Conservation (phyloP, 768 basidiomycete species). For the Amanita polypyramis region DNA sequence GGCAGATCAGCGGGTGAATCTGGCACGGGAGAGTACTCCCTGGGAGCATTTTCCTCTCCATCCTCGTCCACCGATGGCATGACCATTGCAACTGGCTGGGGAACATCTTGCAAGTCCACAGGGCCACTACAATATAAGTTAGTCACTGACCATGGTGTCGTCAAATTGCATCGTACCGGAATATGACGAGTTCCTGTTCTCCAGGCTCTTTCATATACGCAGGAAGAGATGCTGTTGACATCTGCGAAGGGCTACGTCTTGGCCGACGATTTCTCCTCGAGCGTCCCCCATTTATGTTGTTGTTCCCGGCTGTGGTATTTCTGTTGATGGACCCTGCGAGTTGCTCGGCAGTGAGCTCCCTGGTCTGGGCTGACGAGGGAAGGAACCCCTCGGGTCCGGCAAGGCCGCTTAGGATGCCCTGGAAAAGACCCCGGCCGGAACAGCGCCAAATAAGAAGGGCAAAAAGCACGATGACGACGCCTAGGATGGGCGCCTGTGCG, state of each 20-base stretch:
- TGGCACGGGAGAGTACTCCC: conserved; percentile 28
- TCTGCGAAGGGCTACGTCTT: conserved; percentile 65
- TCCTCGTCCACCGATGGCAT: conserved; percentile 29
- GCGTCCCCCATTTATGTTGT: conserved; percentile 18
- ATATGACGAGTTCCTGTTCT: conserved; percentile 70
- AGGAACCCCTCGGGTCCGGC: not conserved
- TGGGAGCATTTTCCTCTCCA: conserved; percentile 15
- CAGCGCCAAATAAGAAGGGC: not conserved
- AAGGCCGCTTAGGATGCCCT: not conserved
- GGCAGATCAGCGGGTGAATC: conserved; percentile 31
- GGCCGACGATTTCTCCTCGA: conserved; percentile 31
- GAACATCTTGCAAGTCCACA: conserved; percentile 44
- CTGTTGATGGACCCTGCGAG: conserved; percentile 37
- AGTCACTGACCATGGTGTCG: not conserved
- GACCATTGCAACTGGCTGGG: conserved; percentile 29
- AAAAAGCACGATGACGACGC: not conserved
- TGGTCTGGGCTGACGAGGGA: not conserved
- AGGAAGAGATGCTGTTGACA: conserved; percentile 69
- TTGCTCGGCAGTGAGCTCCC: conserved; percentile 48
- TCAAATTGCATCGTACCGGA: conserved; percentile 22
- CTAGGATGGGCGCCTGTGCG: not conserved
- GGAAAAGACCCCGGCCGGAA: not conserved
- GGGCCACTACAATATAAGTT: conserved; percentile 27
- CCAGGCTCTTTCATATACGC: conserved; percentile 80
- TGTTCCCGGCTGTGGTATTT: conserved; percentile 5